Conservation (phyloP, 345 rosid species). For the Eucalyptus erythrocorys region DNA sequence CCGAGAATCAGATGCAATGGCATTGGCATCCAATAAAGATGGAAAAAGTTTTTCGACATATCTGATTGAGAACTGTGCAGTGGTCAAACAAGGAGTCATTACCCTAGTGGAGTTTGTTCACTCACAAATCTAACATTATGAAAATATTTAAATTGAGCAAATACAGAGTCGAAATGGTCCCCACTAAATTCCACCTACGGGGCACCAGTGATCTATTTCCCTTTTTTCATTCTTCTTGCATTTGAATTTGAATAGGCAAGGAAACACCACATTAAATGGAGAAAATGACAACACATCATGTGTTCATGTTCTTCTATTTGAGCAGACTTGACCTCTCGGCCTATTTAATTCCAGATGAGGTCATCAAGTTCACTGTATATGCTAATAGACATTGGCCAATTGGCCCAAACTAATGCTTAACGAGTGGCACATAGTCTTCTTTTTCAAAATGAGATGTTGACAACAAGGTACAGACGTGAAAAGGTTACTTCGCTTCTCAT, state of each 20-base stretch:
- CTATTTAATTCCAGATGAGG: not conserved
- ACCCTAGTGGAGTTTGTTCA: not conserved
- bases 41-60: not conserved
- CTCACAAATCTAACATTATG: not conserved
- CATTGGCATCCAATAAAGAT: not conserved
- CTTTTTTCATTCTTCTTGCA: not conserved
- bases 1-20: not conserved
- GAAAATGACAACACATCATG: slow-evolving; percentile 18
- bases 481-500: not conserved
- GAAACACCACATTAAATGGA: not conserved
- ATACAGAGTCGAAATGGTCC: not conserved
- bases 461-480: not conserved
- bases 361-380: not conserved
- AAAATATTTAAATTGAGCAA: not conserved
- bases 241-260: not conserved
- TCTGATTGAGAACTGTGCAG: not conserved
- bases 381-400: not conserved
- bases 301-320: slow-evolving; percentile 4
- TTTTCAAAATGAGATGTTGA: not conserved
- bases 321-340: not conserved
- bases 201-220: not conserved
- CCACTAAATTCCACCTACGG: not conserved
- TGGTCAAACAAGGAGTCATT: not conserved
- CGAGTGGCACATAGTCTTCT: not conserved
- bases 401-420: not conserved